Base-by-base conservation (phyloP, 768 basidiomycete genomes). In the Suillus tomentosus region DNA sequence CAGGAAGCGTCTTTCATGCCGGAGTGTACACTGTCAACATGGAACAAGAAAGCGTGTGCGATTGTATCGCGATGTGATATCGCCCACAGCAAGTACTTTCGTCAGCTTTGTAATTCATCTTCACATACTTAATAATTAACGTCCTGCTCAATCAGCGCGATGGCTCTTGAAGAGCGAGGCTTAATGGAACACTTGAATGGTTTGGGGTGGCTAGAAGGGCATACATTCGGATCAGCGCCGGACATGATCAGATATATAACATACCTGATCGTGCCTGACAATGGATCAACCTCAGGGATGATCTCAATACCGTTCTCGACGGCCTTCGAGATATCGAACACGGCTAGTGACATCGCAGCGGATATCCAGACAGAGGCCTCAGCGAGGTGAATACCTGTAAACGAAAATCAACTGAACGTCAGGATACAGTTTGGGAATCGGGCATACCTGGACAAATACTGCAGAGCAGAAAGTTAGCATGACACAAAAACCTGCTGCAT, bases 201-300 rank as follows among this genome's bases (percentile, higher is more conserved):
- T 10, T 10, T 37, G 2, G 5, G 40, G 40, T 17, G 39, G 14
- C 39, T 40, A 14, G 13, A 40, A 40, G 39, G 39, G 39, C 5
- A 40, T 40, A 5, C 5, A 77, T 84, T 81, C n/a, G n/a, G 55
- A 56, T 10, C 55, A 39, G 37, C n/a, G 14, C 37, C 55, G 14
- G 14, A 10, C 2, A 4, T 10, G 54, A 56, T 24, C 22, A 22
- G 5, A 56, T 37, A 22, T 7, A 4, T 1, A 11, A 39, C 42
- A 67, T 68, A 81, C 85, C 85, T 86, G 65, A 87, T 86, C 1
- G 84, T 84, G 37, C 85, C 85, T 15, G 80, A 80, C 8, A 82
- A 85, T 65, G 80, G 80, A 19, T 82, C 82, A 64, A 82, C 79
- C 8, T 82, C 73, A n/a, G 84, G 85, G 57, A 80, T 79, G 47